Percentiles rank a stretch among this genome's conserved stretches.
Conservation (phyloP, 805 yeast genomes). For the Wickerhamiella galacta region DNA sequence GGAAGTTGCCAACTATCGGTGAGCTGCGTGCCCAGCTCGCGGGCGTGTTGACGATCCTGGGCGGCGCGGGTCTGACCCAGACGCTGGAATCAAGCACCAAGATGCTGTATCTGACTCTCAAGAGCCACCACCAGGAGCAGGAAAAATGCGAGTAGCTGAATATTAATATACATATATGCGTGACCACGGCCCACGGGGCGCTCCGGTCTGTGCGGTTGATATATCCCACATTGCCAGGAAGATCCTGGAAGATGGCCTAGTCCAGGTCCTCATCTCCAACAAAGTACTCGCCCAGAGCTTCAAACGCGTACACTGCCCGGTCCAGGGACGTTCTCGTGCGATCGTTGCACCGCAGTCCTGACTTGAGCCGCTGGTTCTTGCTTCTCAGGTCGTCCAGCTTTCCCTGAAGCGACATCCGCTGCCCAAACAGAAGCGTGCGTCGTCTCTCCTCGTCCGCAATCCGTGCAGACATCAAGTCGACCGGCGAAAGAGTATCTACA, state of each 20-base stretch:
- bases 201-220: too few species aligned
- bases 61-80: slow-evolving; percentile 79
- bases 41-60: slow-evolving; percentile 64
- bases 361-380: too few species aligned
- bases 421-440: slow-evolving; percentile 12
- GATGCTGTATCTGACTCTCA: slow-evolving; percentile 56
- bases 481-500: slow-evolving; percentile 4
- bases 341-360: too few species aligned
- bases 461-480: slow-evolving; percentile 13
- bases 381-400: slow-evolving; percentile 9
- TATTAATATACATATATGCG: not conserved
- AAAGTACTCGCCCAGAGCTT: too few species aligned
- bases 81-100: slow-evolving; percentile 60
- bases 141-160: slow-evolving; percentile 7
- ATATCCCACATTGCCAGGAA: not conserved
- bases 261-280: too few species aligned
- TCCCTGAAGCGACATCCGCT: slow-evolving; percentile 8
- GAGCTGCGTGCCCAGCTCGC: slow-evolving; percentile 68
- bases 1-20: slow-evolving; percentile 53
- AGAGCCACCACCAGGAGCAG: slow-evolving; percentile 36
- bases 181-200: too few species aligned
- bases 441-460: slow-evolving; percentile 15
- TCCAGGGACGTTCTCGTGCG: too few species aligned
- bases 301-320: too few species aligned
- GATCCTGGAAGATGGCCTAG: too few species aligned